Base-by-base conservation (phyloP, 2,329 filamentous ascomycete species). In the Xylariaceae sp. region DNA sequence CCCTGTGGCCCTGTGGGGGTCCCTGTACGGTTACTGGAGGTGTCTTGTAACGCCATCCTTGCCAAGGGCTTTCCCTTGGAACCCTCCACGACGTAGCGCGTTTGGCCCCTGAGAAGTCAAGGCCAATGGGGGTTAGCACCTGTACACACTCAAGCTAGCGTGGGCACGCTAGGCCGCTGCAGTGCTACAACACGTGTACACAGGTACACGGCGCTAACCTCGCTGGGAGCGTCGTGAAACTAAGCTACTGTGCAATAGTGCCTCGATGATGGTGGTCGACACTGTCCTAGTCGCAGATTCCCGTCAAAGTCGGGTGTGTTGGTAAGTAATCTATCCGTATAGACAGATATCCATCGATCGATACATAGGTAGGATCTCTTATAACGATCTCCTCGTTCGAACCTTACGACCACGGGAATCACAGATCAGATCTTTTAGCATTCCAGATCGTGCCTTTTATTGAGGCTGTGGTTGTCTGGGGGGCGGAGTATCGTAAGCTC, bases 41-140 rank as follows among this genome's bases (percentile, higher is more conserved):
- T 7, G 4, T 4, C 23, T 30, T 30, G 23, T 30, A 30, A 30
- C 23, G 23, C 23, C 23, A 42, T 9, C 9, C 37, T 42, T 13
- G 11, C 11, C 37, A 42, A 42, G 37, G 37, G 37, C 37, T 5
- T 30, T 30, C 23, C 23, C 23, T 30, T 30, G 59, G 53, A 39
- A 9, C 30, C 39, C 18, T 34, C 8, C 37, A 42, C 37, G 11
- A 42, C 37, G 37, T 51, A 53, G 44, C 35, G 54, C 44, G 48
- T 56, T 51, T 47, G 51, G 37, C 61, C 61, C 61, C 61, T 61
- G 61, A 63, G 50, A 58, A 56, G 42, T 50, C 61, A 50, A 39
- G 42, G 53, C 61, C 61, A 61, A 61, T 11, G 44, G 3, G 13
- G 44, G 15, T n/a, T 13, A 7, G 44, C 15, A 47, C 15, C 15